Base-by-base conservation (phyloP, 345 rosid species). In the Eucalyptus dawsonii region DNA sequence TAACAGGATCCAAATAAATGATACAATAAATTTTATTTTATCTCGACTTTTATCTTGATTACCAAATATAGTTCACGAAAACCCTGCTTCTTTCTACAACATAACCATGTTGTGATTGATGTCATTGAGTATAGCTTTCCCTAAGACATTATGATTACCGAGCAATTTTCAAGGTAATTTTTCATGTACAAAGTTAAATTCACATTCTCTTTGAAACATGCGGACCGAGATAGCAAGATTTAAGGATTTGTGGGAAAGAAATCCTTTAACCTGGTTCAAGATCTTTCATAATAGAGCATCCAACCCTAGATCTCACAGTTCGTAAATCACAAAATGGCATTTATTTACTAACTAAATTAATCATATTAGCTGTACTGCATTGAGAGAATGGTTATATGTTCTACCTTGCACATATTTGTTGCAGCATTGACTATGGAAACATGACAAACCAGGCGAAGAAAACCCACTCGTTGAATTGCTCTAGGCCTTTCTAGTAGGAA, bases 1-100 rank as follows among this genome's bases (percentile, higher is more conserved):
- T 0, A 1, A 56, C 2, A 24, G 6, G 62, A 56, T 9, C 6
- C 3, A 1, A 56, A 56, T 25, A 56, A 9, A 22, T 4, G 12
- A 56, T 56, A 24, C 5, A 11, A 24, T 56, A 53, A 53, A 53
- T 53, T 53, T 8, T 56, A 56, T 56, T 10, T 22, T 56, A 56
- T 56, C 62, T 25, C 0, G 3, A 5, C 12, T 56, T 56, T 56
- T 56, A 56, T 56, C 29, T 56, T 24, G 62, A 56, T 25, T 56
- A 56, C 27, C 29, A 56, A 56, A 56, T 11, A n/a, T n/a, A 22
- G 42, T 1, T 14, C 4, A 2, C 3, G 15, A 22, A 21, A 40
- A 42, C 85, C 47, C 14, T 40, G 6, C 44, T 76, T 21, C 14
- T 76, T 25, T 11, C 83, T 21, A 37, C 47, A 21, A 21, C 83